A percentile compares a stretch with the other conserved stretches of the same genome.
Evolutionary conservation across 768 basidiomycete genomes (phyloP).

Genomic region (Naganishia vishniacii): DNA sequence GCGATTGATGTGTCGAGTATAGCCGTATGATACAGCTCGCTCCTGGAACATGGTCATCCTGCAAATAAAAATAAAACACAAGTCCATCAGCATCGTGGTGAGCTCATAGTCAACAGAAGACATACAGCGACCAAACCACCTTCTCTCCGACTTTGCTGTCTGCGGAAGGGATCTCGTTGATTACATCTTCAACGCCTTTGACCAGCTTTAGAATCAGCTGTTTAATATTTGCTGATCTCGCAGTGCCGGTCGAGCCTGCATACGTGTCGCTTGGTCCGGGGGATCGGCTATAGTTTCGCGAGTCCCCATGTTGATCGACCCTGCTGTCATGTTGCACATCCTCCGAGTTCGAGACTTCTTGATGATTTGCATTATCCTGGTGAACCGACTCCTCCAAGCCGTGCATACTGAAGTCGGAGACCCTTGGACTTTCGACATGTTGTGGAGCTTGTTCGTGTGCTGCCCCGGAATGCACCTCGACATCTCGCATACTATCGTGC

Average conservation of each 20-base stretch:
- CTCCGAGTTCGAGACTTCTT: not conserved
- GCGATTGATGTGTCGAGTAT: constrained; percentile 22
- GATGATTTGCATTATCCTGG: not conserved
- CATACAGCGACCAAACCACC: constrained; percentile 13
- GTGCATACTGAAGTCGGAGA: not conserved
- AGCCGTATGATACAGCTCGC: constrained; percentile 11
- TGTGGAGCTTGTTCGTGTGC: not conserved
- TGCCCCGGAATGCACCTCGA: not conserved
- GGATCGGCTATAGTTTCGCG: not conserved
- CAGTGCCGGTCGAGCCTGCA: not conserved
- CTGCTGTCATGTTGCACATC: not conserved
- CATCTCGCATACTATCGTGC: constrained; percentile 5
- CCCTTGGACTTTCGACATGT: not conserved
- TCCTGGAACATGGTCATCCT: constrained; percentile 24
- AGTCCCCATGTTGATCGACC: not conserved
- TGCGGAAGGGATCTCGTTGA: not conserved
- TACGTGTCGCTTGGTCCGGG: constrained; percentile 1
- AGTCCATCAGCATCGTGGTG: not conserved
- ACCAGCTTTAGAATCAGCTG: constrained; percentile 13
- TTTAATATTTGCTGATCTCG: constrained; percentile 2
- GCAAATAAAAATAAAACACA: not conserved
- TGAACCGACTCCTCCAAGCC: not conserved
- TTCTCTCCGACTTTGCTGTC: constrained; percentile 16
- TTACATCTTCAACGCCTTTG: constrained; percentile 13
- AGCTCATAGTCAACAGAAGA: not conserved